A percentile compares a stretch with the other conserved stretches of the same genome.
These are phyloP conservation scores for Boletellus sp. DNA, from an alignment of 1,284 basidiomycete genomes.

Conservation along the genomic window DNA sequence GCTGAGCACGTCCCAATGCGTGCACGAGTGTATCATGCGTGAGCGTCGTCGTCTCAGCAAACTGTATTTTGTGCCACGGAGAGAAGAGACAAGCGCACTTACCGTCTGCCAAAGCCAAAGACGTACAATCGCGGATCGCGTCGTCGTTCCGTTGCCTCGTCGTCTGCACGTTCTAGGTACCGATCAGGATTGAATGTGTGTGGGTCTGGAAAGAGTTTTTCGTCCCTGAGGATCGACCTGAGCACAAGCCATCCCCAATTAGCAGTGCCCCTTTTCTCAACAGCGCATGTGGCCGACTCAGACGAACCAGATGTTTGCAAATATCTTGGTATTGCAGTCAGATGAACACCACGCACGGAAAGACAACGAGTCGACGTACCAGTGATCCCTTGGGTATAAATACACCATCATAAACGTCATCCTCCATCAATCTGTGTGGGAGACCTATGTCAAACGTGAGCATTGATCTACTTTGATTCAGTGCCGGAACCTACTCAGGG, in stretches of 20 bases:
- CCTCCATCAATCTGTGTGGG: conserved; percentile 47
- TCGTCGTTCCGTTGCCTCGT: conserved; percentile 29
- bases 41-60: no score
- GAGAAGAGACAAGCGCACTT: conserved; percentile 3
- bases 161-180: conserved; percentile 37
- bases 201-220: conserved; percentile 44
- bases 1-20: conserved; percentile 15
- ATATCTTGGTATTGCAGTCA: conserved; percentile 14
- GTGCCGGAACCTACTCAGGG: conserved; percentile 40
- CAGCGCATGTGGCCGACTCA: neutral
- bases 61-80: no score
- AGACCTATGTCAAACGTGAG: conserved; percentile 29
- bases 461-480: neutral
- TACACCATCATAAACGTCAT: conserved; percentile 46
- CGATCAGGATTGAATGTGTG: conserved; percentile 48
- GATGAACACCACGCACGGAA: neutral
- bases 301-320: conserved; percentile 48
- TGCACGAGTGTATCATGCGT: neutral
- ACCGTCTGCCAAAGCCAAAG: conserved; percentile 59
- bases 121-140: conserved; percentile 46
- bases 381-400: conserved; percentile 46
- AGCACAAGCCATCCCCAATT: neutral
- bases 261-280: no score
- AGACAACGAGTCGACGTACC: conserved; percentile 22
- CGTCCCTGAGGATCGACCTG: conserved; percentile 48